Base-by-base conservation (phyloP, 371 early-diverging fungal species). In the Mortierella sp. region DNA sequence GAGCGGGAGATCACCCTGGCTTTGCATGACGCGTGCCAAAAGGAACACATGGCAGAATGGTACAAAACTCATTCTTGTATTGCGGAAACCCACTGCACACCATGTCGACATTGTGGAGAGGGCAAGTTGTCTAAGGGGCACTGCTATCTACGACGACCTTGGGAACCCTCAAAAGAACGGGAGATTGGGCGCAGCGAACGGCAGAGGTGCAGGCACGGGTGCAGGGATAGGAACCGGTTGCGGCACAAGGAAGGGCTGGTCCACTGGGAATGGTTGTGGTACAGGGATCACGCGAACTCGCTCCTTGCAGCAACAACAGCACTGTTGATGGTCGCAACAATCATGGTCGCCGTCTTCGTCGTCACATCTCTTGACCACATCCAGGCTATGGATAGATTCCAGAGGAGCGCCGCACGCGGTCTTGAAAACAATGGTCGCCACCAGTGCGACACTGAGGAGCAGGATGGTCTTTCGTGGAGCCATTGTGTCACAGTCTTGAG, bases 381-480 rank as follows among this genome's bases (percentile, higher is more conserved):
- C 28, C 21, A 49, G 17, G 17, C 41, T 39, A 1, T 29, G 56
- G 21, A 43, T 48, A 17, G 37, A 19, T 5, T 37, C 60, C 3
- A 60, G 29, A 7, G 67, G 67, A n/a, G 55, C 67, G 0, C 55
- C 50, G 24, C 49, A 24, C 27, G 56, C 54, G 1, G 48, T 31
- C 1, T 43, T 54, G 40, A 60, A 43, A 13, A 44, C n/a, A n/a
- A 54, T 43, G 21, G 43, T 17, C 12, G 46, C 67, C 25, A 60
- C 8, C 22, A 67, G 27, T 22, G 67, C 56, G 10, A 60, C 39
- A n/a, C 54, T 55, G 12, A 67, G 25, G 16, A 67, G 45, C 31
- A 55, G 60, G 51, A 67, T 60, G n/a, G 67, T 55, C 61, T 67
- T 67, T 47, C 52, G 55, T 14, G 60, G 50, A 9, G 56, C 61